Evolutionary conservation across 2,329 filamentous ascomycete species (phyloP).

Genomic region (Tolypocladium inflatum): DNA sequence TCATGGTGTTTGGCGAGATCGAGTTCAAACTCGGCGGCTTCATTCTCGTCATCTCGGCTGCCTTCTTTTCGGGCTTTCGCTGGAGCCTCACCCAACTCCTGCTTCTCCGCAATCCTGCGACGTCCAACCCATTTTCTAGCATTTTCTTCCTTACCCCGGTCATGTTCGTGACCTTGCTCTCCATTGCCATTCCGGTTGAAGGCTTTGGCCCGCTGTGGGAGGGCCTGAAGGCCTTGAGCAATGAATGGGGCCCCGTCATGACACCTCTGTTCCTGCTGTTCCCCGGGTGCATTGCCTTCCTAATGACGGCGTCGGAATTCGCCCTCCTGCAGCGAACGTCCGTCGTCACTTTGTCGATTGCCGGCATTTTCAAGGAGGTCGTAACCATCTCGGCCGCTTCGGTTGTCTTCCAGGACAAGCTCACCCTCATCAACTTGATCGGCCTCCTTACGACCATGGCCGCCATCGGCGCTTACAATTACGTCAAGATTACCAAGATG

Average conservation of each 20-base stretch:
- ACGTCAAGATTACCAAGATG: constrained; percentile 89
- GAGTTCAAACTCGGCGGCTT: constrained; percentile 84
- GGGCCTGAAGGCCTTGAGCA: constrained; percentile 54
- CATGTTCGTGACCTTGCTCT: constrained; percentile 79
- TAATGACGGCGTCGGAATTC: constrained; percentile 96
- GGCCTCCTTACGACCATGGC: constrained; percentile 81
- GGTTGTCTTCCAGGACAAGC: constrained; percentile 76
- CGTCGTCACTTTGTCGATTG: constrained; percentile 92
- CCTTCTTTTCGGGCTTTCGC: constrained; percentile 92
- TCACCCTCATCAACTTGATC: constrained; percentile 79
- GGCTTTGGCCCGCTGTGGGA: constrained; percentile 59
- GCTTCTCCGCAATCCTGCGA: constrained; percentile 85
- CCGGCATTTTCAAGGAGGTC: constrained; percentile 98
- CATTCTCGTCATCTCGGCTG: constrained; percentile 81
- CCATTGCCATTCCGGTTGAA: constrained; percentile 79
- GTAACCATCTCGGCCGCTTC: constrained; percentile 88
- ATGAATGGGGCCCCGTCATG: constrained; percentile 56
- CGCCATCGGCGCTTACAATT: constrained; percentile 87
- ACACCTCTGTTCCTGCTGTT: constrained; percentile 73
- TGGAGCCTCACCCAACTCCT: constrained; percentile 99
- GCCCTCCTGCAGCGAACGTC: constrained; percentile 89
- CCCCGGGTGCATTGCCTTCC: constrained; percentile 82
- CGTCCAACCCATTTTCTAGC: constrained; percentile 90
- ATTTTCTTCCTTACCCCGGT: constrained; percentile 97
- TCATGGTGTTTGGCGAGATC: constrained; percentile 97